Conservation (phyloP, 2,329 filamentous ascomycete genomes). For the Fusarium proliferatum region DNA sequence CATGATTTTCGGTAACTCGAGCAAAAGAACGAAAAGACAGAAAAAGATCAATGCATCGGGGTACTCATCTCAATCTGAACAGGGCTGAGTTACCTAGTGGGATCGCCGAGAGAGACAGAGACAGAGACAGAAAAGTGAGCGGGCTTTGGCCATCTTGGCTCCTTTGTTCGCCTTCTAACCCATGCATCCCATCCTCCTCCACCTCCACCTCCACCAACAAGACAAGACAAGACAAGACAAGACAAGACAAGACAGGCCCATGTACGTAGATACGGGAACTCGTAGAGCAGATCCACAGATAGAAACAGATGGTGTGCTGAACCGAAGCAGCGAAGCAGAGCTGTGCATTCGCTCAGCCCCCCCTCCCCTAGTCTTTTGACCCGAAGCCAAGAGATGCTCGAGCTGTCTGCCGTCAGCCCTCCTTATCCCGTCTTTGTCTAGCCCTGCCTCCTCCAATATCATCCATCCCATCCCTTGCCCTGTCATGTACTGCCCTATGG, state of each 20-base stretch:
- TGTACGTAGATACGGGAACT: constrained; percentile 12
- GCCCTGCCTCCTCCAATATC: not conserved
- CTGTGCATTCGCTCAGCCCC: constrained; percentile 29
- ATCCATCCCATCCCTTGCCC: not conserved
- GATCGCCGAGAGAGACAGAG: not conserved
- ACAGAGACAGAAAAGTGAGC: not conserved
- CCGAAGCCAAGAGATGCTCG: not conserved
- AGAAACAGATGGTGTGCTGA: constrained; percentile 16
- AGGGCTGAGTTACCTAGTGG: constrained; percentile 8
- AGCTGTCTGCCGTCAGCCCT: constrained; percentile 19
- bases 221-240: not conserved
- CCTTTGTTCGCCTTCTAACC: constrained; percentile 31
- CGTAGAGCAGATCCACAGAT: constrained; percentile 2
- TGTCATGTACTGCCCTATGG: constrained; percentile 6
- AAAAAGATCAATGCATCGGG: not conserved
- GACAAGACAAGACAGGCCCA: not conserved
- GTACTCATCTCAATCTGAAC: not conserved
- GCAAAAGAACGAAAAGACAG: not conserved
- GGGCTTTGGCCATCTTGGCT: constrained; percentile 9
- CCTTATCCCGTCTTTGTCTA: constrained; percentile 34
- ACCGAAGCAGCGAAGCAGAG: not conserved
- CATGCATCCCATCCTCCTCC: constrained; percentile 7
- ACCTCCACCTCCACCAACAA: constrained; percentile 11
- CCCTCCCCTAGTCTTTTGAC: not conserved
- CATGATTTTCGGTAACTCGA: not conserved